phyloP scores from a whole-genome alignment of 306 rosid genomes.

The Rubus parviflorus region DNA sequence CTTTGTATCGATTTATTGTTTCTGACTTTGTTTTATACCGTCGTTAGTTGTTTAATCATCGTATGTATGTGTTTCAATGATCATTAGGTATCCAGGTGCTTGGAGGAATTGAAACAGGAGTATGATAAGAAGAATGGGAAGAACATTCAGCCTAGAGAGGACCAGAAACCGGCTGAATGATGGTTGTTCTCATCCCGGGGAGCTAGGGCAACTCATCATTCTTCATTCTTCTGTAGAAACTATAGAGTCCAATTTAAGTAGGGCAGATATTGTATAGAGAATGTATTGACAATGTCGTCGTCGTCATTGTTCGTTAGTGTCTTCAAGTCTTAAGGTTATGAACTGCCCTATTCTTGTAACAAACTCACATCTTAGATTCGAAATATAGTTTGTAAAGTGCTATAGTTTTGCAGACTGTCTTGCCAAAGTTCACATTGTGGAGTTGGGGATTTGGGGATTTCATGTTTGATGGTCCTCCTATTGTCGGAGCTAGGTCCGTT shows the following conservation, averaged over 20 bases:
- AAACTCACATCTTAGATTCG: background rate
- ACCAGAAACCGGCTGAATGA: slow-evolving; percentile 29
- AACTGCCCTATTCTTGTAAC: slow-evolving; percentile 6
- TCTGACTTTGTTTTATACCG: background rate
- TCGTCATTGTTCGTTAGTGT: background rate
- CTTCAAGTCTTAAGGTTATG: background rate
- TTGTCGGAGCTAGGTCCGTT: background rate
- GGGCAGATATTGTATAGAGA: background rate
- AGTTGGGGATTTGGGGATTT: background rate
- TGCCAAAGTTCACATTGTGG: background rate
- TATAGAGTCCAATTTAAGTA: background rate
- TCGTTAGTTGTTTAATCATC: background rate
- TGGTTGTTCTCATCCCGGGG: slow-evolving; percentile 10
- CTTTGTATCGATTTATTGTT: background rate
- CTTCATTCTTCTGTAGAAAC: background rate
- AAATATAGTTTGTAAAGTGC: background rate
- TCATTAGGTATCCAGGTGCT: slow-evolving; percentile 69
- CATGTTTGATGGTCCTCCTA: background rate
- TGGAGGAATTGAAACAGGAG: slow-evolving; percentile 64
- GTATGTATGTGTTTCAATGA: background rate
- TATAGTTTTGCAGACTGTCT: background rate
- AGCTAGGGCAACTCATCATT: background rate
- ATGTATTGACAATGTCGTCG: background rate
- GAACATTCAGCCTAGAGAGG: slow-evolving; percentile 31
- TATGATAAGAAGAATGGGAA: slow-evolving; percentile 72